phyloP scores from a whole-genome alignment of 2,329 filamentous ascomycete species.

The Apiospora pterosperma region DNA sequence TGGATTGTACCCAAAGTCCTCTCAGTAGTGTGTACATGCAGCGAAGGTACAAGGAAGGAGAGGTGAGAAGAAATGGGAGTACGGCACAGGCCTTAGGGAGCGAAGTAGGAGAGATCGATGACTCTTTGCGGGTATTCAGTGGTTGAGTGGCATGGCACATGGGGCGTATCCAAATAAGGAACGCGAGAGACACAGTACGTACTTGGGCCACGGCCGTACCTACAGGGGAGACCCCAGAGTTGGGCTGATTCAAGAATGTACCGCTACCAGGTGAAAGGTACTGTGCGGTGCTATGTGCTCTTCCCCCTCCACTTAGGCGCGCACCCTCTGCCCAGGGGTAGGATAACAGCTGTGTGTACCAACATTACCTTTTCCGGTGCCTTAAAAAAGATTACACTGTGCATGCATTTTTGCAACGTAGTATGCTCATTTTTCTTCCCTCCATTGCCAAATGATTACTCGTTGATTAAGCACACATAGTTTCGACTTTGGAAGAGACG shows the following conservation, averaged over 20 bases:
- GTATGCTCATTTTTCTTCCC: background rate
- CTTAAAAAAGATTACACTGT: background rate
- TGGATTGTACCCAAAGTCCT: background rate
- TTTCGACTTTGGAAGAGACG: background rate
- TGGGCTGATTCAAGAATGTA: constrained; percentile 1
- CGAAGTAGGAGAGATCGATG: constrained; percentile 11
- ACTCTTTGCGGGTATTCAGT: constrained; percentile 10
- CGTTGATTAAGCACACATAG: background rate
- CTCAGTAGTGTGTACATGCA: background rate
- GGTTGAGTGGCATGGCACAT: background rate
- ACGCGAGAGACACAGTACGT: background rate
- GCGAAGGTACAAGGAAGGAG: background rate
- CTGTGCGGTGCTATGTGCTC: background rate
- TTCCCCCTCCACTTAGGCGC: background rate
- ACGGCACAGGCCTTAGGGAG: constrained; percentile 2
- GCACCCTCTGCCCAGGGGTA: too few relatives aligned
- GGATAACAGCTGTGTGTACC: background rate
- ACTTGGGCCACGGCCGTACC: background rate
- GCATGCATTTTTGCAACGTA: background rate
- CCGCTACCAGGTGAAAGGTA: background rate
- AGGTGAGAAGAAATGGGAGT: background rate
- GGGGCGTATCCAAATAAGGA: background rate
- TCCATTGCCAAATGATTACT: background rate
- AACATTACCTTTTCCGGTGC: background rate
- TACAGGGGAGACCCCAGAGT: background rate